Base-by-base conservation (phyloP, 2,329 filamentous ascomycete species). In the Nannizziopsis barbatae region DNA sequence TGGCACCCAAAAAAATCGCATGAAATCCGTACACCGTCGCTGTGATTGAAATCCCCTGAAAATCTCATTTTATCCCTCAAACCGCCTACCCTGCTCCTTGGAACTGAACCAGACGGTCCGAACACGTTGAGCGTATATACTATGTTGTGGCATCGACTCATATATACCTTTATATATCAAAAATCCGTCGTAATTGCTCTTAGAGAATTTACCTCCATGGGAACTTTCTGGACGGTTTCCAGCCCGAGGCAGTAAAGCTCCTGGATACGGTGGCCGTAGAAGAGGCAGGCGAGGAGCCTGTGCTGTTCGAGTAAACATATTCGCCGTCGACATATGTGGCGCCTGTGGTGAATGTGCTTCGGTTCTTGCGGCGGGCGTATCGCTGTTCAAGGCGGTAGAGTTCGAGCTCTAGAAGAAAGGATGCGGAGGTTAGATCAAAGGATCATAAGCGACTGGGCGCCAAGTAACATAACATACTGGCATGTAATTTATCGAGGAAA, bases 291-390 rank as follows among this genome's bases (percentile, higher is more conserved):
- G 61, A 57, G 3, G 53, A 53, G 37, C 49, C 49, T 18, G 53
- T 51, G 45, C 49, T 53, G 44, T 65, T 65, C 45, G 59, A 75
- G 75, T 88, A 93, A 65, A 95, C 75, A 71, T 95, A 95, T 72
- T 95, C 90, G 68, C 89, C 92, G 64, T 96, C 86, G 55, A 95
- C 84, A 68, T 96, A 96, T 65, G 86, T 77, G 27, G 88, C 90
- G 60, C 86, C 88, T 62, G 85, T 88, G 62, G 84, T 81, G 66
- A 94, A 95, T 52, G 86, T 92, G 47, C 82, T 89, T 65, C 90
- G 86, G 58, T 90, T 86, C 60, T 90, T 87, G 64, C 87, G 84
- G 61, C 84, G 84, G 45, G 89, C 93, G 74, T 96, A 96, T 60
- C 87, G 84, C 72, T 95, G 84, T 72, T 96, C 90, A 57, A 96